Conservation (phyloP, 768 basidiomycete genomes). For the Suillus cothurnatus region DNA sequence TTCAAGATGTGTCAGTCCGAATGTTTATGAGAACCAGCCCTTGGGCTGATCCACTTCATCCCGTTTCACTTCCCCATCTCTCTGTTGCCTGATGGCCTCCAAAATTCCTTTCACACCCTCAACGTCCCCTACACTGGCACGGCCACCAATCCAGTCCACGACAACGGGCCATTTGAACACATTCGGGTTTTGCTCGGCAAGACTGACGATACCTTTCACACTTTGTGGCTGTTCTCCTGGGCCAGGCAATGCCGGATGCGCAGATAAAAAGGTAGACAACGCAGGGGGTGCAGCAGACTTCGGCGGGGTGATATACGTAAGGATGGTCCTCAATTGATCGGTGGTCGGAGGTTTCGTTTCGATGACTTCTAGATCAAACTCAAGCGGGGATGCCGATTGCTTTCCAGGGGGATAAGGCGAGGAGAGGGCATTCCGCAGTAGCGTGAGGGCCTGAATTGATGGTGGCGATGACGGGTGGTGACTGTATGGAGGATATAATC, state of each 20-base stretch:
- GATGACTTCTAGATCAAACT: conserved; percentile 73
- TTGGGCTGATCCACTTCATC: conserved; percentile 46
- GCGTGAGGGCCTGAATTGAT: conserved; percentile 58
- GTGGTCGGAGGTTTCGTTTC: conserved; percentile 63
- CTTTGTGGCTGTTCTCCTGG: conserved; percentile 42
- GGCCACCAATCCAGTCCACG: conserved; percentile 73
- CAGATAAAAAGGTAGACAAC: conserved; percentile 53
- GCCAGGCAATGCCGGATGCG: conserved; percentile 52
- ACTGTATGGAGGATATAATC: conserved; percentile 36
- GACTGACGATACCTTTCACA: conserved; percentile 46
- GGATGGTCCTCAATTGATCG: conserved; percentile 69
- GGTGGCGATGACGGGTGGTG: conserved; percentile 68
- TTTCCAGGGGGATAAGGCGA: conserved; percentile 61
- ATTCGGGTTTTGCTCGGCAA: conserved; percentile 57
- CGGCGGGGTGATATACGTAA: conserved; percentile 50
- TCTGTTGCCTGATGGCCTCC: conserved; percentile 61
- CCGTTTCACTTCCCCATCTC: conserved; percentile 64
- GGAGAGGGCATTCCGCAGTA: conserved; percentile 61
- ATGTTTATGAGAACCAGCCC: conserved; percentile 53
- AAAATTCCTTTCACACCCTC: conserved; percentile 70
- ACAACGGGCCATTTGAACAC: conserved; percentile 80
- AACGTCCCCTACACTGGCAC: conserved; percentile 64
- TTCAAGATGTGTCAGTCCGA: neutral
- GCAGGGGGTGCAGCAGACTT: conserved; percentile 36
- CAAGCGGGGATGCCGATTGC: conserved; percentile 50